These are phyloP conservation scores for Fusarium penzigii DNA, from an alignment of 2,329 filamentous ascomycete genomes.

Conservation along the genomic window DNA sequence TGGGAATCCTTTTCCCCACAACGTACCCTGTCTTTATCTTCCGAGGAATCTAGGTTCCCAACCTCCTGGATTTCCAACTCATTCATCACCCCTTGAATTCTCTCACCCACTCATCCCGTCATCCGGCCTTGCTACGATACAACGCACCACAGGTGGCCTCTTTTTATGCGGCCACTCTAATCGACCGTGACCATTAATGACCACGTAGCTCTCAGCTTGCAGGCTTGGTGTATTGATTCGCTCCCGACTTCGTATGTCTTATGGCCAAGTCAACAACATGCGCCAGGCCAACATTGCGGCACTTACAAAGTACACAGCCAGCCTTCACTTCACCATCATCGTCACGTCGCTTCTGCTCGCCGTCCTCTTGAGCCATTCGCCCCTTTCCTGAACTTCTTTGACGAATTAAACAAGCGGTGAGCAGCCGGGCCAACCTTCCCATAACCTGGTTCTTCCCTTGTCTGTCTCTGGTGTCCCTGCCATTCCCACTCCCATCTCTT, in stretches of 20 bases:
- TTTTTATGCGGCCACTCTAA: constrained; percentile 25
- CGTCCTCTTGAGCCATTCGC: constrained; percentile 1
- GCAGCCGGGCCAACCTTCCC: not conserved
- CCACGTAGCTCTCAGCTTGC: constrained; percentile 13
- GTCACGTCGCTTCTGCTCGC: constrained; percentile 9
- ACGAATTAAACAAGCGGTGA: constrained; percentile 16
- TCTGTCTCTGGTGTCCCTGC: too few species aligned
- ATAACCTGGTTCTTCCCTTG: not conserved
- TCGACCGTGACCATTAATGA: not conserved
- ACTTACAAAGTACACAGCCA: not conserved
- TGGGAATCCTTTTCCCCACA: not conserved
- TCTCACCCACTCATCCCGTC: constrained; percentile 21
- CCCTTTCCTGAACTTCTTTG: constrained; percentile 2
- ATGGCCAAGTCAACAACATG: not conserved
- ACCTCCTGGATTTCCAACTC: constrained; percentile 23
- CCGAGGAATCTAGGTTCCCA: constrained; percentile 25
- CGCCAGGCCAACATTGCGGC: too few species aligned
- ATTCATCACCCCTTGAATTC: constrained; percentile 5
- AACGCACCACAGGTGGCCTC: constrained; percentile 24
- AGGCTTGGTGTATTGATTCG: constrained; percentile 3
- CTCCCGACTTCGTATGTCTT: constrained; percentile 8
- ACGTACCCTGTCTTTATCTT: constrained; percentile 7
- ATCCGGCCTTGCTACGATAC: constrained; percentile 6
- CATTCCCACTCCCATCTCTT: not conserved
- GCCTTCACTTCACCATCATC: not conserved